Conservation (phyloP, 2,329 filamentous ascomycete genomes). For the Dothistroma pini region DNA sequence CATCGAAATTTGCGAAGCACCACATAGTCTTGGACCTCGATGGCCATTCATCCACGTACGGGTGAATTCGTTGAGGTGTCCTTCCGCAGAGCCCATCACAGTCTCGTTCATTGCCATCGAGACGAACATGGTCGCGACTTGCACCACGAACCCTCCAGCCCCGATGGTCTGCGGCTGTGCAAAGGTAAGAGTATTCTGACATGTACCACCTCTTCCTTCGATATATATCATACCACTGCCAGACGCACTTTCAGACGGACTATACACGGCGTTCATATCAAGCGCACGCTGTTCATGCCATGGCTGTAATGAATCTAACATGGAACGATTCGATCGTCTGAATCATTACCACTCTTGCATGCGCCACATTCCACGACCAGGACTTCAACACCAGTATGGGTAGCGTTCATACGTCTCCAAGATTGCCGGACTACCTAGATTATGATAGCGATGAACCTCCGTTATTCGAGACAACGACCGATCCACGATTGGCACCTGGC, state of each 20-base stretch:
- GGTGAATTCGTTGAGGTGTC: no score
- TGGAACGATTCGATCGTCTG: not conserved
- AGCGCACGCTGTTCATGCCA: no score
- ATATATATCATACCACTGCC: not conserved
- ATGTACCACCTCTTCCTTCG: not conserved
- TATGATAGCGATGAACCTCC: not conserved
- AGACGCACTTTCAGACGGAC: not conserved
- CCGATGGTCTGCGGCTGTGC: not conserved
- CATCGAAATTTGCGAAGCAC: no score
- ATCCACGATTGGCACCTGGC: slow-evolving; percentile 7
- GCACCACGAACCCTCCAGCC: not conserved
- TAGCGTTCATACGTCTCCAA: not conserved
- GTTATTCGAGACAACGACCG: not conserved
- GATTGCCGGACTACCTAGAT: not conserved
- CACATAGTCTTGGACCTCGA: no score
- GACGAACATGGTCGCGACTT: no score
- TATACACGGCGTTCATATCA: no score
- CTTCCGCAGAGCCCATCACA: no score
- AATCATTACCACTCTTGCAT: not conserved
- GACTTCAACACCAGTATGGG: not conserved
- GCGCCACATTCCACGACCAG: not conserved
- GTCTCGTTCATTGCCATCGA: no score
- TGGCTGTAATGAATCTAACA: no score
- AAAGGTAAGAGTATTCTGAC: not conserved
- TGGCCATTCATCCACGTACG: no score